Evolutionary conservation across 805 yeast genomes (phyloP), one percentile per base, ranked within the genome.

Genomic region (Starmerella vaccinii): DNA sequence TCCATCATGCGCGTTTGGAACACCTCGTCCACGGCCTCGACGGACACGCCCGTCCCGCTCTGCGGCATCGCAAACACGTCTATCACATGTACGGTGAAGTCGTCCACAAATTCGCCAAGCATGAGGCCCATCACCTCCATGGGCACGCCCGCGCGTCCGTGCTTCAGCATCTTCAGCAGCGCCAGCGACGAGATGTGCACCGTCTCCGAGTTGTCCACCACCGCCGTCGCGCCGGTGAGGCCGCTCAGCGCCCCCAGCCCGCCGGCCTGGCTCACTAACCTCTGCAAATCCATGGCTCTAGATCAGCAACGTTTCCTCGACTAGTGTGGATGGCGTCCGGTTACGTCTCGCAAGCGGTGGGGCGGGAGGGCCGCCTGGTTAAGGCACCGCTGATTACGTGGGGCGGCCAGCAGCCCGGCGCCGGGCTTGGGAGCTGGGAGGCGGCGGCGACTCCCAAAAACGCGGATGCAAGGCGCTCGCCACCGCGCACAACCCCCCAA

Each of bases 11-110:
- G 85, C 3, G 97, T 89, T 68, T 92, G 98, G 72, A 92, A 92
- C 46, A 94, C 97, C 66, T 94, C 97, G 67, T 94, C 99, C 30
- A 92, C 98, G 1, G 99, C 98, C 67, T 92, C 98, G 52, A 92
- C 99, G 52, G 95, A 84, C 18, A 94, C 98, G 53, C 98, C 99
- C 9, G 99, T 92, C 63, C 73, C 74, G 43, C 88, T 80, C 71
- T 92, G 98, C 18, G 99, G 99, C 99, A 92, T 92, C 50, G 98
- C 98, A 74, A 92, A 92, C 47, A 94, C 98, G 65, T 92, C 99
- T 49, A 87, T 87, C 35, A 92, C 99, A 61, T 89, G 95, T 34
- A 92, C 92, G 0, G 98, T 92, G 68, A 84, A 90, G 55, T 92
- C 97, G 66, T 92, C 98, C 24, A 92, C 92, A 69, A 92, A 90